Conservation (phyloP, 192 early-diverging fungal genomes). For the Spizellomyces punctatus region DNA sequence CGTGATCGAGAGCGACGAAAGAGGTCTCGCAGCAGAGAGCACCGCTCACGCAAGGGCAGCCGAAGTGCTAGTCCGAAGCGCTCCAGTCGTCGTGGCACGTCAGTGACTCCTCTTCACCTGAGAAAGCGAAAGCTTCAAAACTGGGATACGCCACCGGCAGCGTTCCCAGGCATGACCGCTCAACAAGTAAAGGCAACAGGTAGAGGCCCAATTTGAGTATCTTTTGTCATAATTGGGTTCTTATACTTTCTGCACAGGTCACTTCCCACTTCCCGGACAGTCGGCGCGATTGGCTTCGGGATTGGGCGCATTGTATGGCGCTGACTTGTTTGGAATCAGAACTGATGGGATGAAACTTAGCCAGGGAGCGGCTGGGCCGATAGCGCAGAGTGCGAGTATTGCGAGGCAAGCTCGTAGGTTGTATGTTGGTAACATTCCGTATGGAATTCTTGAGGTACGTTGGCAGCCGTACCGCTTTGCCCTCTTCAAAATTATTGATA, state of each 20-base stretch:
- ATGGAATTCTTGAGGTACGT: slow-evolving; percentile 61
- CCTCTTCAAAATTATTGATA: neutral
- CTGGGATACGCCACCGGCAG: slow-evolving; percentile 92
- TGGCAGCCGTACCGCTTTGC: neutral
- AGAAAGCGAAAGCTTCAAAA: slow-evolving; percentile 76
- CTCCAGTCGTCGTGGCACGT: slow-evolving; percentile 11
- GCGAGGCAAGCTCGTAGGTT: slow-evolving; percentile 81
- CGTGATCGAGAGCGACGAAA: slow-evolving; percentile 50
- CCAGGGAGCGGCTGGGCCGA: slow-evolving; percentile 46
- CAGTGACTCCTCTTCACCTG: slow-evolving; percentile 75
- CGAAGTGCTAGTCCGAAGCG: slow-evolving; percentile 27
- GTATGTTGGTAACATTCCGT: slow-evolving; percentile 91
- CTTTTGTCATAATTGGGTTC: neutral
- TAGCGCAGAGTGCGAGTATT: slow-evolving; percentile 56
- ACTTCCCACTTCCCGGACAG: slow-evolving; percentile 79
- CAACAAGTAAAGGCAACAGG: slow-evolving; percentile 88
- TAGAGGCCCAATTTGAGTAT: slow-evolving; percentile 27
- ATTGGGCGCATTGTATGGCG: slow-evolving; percentile 12
- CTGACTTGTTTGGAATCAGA: slow-evolving; percentile 21
- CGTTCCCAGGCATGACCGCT: slow-evolving; percentile 84
- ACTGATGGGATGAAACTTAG: neutral
- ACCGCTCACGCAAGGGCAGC: slow-evolving; percentile 7
- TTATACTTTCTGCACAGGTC: slow-evolving; percentile 47
- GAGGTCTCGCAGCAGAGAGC: slow-evolving; percentile 36
- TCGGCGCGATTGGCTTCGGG: slow-evolving; percentile 24